phyloP scores from a whole-genome alignment of 192 early-diverging fungal species.

The Cladochytrium replicatum region DNA sequence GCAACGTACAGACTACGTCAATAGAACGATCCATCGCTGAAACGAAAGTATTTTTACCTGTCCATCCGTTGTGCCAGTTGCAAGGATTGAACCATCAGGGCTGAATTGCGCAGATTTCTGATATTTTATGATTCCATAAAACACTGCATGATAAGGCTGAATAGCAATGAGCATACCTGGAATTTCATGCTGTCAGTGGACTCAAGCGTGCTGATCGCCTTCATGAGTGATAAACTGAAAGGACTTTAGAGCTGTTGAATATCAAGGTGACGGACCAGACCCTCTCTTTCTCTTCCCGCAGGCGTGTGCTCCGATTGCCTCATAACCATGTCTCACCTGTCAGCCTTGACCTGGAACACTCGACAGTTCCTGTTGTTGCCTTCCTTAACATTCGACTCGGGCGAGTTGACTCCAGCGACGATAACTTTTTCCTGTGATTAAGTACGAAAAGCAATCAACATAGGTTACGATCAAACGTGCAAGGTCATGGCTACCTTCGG shows the following conservation, averaged over 20 bases:
- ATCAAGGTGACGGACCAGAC: too few relatives aligned
- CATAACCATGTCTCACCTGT: conserved; percentile 33
- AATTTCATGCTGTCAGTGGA: conserved; percentile 43
- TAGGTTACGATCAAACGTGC: background rate
- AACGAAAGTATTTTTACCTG: too few relatives aligned
- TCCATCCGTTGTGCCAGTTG: conserved; percentile 62
- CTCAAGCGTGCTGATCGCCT: conserved; percentile 30
- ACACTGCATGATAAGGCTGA: background rate
- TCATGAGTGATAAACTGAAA: conserved; percentile 25
- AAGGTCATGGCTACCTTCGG: conserved; percentile 48
- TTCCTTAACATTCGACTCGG: conserved; percentile 43
- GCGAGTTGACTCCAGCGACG: conserved; percentile 64
- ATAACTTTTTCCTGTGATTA: conserved; percentile 41
- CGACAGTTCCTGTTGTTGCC: conserved; percentile 76
- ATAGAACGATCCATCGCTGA: too few relatives aligned
- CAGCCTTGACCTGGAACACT: conserved; percentile 52
- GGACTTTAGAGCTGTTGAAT: background rate
- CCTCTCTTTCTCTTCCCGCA: too few relatives aligned
- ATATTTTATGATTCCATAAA: background rate
- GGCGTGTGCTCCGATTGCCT: background rate
- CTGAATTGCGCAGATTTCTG: conserved; percentile 54
- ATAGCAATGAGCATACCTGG: conserved; percentile 31
- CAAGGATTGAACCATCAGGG: conserved; percentile 51
- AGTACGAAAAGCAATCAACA: background rate
- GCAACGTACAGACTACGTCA: too few relatives aligned